Conservation (phyloP, 2,329 filamentous ascomycete genomes). For the Aspergillus hortae region DNA sequence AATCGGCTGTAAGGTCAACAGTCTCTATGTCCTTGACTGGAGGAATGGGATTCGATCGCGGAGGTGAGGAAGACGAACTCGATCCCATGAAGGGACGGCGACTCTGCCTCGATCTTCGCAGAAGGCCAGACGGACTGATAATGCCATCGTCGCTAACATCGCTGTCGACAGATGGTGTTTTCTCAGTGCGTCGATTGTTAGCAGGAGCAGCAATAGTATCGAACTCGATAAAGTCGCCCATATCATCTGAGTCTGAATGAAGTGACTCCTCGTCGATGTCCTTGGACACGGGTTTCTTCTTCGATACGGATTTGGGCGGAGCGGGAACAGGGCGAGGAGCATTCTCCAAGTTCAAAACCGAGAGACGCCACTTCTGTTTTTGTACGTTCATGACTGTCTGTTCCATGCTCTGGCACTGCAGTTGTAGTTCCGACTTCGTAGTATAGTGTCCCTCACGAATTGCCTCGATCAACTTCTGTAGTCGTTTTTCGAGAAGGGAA, state of each 20-base stretch:
- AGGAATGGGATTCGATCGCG: neutral
- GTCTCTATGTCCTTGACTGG: conserved; percentile 9
- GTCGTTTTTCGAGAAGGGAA: conserved; percentile 46
- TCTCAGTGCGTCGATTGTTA: neutral
- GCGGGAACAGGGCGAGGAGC: conserved; percentile 26
- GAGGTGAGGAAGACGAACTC: conserved; percentile 11
- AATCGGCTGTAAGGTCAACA: conserved; percentile 34
- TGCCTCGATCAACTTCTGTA: conserved; percentile 54
- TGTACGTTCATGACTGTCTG: conserved; percentile 60
- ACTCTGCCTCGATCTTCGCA: conserved; percentile 10
- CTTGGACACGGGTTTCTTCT: neutral
- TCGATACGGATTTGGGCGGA: conserved; percentile 10
- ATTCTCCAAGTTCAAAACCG: conserved; percentile 34
- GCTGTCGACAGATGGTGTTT: conserved; percentile 1
- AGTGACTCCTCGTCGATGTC: conserved; percentile 33
- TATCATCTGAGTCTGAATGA: conserved; percentile 24
- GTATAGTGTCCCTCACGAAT: conserved; percentile 54
- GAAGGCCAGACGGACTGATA: conserved; percentile 18
- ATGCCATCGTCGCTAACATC: conserved; percentile 23
- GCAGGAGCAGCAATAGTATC: conserved; percentile 11
- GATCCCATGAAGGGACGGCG: conserved; percentile 9
- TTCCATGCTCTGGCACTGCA: conserved; percentile 60
- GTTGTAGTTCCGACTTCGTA: conserved; percentile 51
- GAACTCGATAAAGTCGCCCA: conserved; percentile 30
- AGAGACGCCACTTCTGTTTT: conserved; percentile 42